Conservation (phyloP, 2,329 filamentous ascomycete species). For the Penicillium oxalicum region DNA sequence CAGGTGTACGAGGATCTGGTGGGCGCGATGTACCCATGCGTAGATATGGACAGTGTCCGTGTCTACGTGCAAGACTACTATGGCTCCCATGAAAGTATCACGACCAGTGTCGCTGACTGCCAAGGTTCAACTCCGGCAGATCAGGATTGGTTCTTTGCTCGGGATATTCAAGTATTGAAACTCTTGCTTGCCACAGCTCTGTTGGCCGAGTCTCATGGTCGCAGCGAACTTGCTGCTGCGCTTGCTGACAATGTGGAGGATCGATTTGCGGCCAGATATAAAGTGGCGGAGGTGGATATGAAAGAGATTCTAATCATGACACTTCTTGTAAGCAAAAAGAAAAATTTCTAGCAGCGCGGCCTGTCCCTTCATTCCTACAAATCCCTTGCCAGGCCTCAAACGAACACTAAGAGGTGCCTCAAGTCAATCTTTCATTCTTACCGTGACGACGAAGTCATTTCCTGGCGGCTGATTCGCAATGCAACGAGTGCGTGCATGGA, state of each 20-base stretch:
- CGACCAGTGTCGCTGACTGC: background rate
- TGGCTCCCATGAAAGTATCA: conserved; percentile 6
- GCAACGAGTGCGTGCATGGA: conserved; percentile 45
- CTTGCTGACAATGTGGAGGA: conserved; percentile 33
- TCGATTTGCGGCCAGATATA: conserved; percentile 28
- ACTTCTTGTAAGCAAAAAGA: conserved; percentile 19
- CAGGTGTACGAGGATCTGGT: conserved; percentile 79
- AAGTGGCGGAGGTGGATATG: conserved; percentile 35
- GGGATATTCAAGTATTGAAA: conserved; percentile 65
- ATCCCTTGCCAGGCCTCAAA: background rate
- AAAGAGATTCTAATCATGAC: conserved; percentile 32
- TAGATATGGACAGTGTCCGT: conserved; percentile 65
- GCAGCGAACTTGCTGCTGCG: conserved; percentile 52
- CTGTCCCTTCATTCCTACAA: background rate
- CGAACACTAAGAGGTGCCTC: background rate
- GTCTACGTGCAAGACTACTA: conserved; percentile 31
- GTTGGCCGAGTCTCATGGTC: conserved; percentile 68
- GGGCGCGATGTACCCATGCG: conserved; percentile 80
- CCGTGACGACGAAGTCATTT: conserved; percentile 46
- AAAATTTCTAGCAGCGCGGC: background rate
- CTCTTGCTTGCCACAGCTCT: conserved; percentile 71
- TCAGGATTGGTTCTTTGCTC: conserved; percentile 34
- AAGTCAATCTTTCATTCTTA: conserved; percentile 38
- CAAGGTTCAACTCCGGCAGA: conserved; percentile 11
- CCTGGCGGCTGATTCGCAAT: conserved; percentile 46